Percentiles rank a stretch among this genome's conserved stretches.
phyloP scores from a whole-genome alignment of 768 basidiomycete species.

The Boletus reticulatus region DNA sequence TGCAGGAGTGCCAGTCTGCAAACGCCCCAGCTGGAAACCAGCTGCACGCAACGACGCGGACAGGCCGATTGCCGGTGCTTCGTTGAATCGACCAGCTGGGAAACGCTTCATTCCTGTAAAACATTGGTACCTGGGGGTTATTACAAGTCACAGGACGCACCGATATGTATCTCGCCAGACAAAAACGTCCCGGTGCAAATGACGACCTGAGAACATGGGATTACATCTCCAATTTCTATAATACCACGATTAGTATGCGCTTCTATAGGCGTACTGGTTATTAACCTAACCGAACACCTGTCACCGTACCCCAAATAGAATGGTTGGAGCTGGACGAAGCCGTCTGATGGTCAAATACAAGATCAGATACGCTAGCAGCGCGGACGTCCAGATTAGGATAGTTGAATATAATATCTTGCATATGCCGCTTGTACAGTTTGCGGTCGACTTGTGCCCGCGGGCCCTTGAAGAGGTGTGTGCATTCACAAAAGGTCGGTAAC shows the following conservation, averaged over 20 bases:
- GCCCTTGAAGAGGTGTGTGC: constrained; percentile 50
- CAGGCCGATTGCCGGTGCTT: constrained; percentile 69
- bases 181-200: constrained; percentile 92
- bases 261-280: neutral
- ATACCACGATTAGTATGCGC: neutral
- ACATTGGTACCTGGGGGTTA: neutral
- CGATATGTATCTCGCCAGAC: constrained; percentile 89
- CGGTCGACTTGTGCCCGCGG: constrained; percentile 89
- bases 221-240: constrained; percentile 69
- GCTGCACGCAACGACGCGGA: constrained; percentile 72
- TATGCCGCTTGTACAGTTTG: constrained; percentile 76
- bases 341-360: constrained; percentile 56
- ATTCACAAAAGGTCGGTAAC: neutral
- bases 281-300: constrained; percentile 69
- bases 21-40: constrained; percentile 77
- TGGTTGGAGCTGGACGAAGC: constrained; percentile 23
- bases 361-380: constrained; percentile 75
- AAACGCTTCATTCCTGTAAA: constrained; percentile 61
- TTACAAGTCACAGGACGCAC: constrained; percentile 34
- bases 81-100: constrained; percentile 76
- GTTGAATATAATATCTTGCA: constrained; percentile 65
- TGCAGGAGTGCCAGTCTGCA: constrained; percentile 89
- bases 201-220: constrained; percentile 78
- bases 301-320: constrained; percentile 49
- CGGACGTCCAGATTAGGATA: constrained; percentile 70